phyloP scores from a whole-genome alignment of 768 basidiomycete species.

The Hypholoma fasciculare region DNA sequence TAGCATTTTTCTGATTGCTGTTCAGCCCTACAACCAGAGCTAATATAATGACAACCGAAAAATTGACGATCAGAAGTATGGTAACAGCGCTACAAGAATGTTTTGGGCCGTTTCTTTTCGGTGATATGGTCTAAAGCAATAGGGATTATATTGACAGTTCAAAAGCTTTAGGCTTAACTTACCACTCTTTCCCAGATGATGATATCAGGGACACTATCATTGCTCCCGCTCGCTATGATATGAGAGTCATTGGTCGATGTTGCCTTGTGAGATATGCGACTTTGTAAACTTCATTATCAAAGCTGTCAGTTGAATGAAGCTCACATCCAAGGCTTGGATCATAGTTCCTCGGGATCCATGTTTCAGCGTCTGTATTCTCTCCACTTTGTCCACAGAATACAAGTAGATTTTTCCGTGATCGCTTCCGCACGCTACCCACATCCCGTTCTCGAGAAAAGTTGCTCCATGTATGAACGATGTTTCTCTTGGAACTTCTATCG shows the following conservation, averaged over 20 bases:
- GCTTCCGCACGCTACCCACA: constrained; percentile 9
- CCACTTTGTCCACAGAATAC: neutral
- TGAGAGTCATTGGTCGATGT: neutral
- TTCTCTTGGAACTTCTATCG: neutral
- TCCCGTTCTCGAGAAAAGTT: constrained; percentile 3
- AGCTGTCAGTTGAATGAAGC: neutral
- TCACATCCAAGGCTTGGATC: constrained; percentile 13
- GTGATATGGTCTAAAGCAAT: too few species aligned
- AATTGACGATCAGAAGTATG: too few species aligned
- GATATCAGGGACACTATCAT: neutral
- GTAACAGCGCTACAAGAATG: too few species aligned
- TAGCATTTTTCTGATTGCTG: too few species aligned
- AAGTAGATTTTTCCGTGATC: constrained; percentile 12
- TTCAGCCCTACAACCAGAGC: too few species aligned
- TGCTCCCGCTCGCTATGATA: neutral
- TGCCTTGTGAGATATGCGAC: neutral
- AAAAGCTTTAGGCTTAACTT: too few species aligned
- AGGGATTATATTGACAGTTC: too few species aligned
- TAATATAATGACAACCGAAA: too few species aligned
- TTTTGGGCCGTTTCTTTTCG: too few species aligned
- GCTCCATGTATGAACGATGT: constrained; percentile 6
- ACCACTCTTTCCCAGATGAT: neutral
- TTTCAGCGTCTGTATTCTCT: constrained; percentile 2
- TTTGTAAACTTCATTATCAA: neutral
- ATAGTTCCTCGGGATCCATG: neutral